A percentile compares a stretch with the other conserved stretches of the same genome.
Evolutionary conservation across 306 rosid genomes (phyloP).

Genomic region (Cicer bijugum): DNA sequence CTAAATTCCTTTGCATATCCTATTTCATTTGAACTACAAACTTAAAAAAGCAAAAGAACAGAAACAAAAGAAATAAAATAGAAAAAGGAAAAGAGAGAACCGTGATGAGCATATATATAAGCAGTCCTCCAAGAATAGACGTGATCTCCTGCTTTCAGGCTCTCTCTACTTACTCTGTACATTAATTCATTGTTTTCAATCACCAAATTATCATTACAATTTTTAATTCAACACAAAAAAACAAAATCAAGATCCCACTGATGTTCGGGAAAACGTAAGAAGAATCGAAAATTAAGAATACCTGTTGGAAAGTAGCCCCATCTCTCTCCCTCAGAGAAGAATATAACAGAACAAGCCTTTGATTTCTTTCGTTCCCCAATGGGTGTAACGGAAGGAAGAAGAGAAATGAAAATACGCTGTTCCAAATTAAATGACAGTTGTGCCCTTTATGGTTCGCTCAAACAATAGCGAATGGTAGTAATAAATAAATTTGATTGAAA

Average conservation of each 20-base stretch:
- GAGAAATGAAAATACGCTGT: background rate
- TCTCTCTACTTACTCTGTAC: slow-evolving; percentile 61
- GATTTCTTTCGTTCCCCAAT: background rate
- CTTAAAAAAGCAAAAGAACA: background rate
- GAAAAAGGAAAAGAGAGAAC: slow-evolving; percentile 46
- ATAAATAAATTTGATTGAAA: too few relatives aligned
- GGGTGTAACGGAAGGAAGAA: background rate
- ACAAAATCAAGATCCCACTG: background rate
- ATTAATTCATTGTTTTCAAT: background rate
- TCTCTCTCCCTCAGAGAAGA: background rate
- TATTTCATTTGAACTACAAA: background rate
- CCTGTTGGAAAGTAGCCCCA: slow-evolving; percentile 54
- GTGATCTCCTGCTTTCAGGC: slow-evolving; percentile 88
- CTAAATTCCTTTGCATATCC: background rate
- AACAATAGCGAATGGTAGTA: too few relatives aligned
- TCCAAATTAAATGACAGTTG: background rate
- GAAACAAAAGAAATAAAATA: background rate
- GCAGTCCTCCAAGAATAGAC: slow-evolving; percentile 90
- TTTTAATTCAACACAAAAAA: background rate
- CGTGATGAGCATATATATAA: slow-evolving; percentile 93
- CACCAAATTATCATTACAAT: background rate
- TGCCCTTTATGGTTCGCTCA: background rate
- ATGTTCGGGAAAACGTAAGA: background rate
- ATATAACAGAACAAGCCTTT: background rate
- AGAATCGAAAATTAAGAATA: slow-evolving; percentile 27